Evolutionary conservation across 2,329 filamentous ascomycete species (phyloP).

Genomic region (Myriangium duriaei): DNA sequence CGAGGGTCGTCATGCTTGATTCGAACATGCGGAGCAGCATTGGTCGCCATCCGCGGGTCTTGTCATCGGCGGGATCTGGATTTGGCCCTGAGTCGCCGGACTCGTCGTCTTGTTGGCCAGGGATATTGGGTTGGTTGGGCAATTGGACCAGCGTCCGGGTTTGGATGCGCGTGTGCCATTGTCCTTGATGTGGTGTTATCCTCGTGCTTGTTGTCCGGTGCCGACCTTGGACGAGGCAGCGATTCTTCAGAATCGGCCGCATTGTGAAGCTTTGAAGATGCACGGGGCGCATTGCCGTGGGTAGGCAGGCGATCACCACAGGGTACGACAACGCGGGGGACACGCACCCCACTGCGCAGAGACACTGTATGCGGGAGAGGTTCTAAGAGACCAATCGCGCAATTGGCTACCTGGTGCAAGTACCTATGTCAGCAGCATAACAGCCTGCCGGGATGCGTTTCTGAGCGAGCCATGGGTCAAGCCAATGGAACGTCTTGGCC

Average conservation of each 20-base stretch:
- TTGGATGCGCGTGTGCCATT: neutral
- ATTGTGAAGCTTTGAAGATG: constrained; percentile 1
- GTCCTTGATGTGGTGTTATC: neutral
- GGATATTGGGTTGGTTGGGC: constrained; percentile 1
- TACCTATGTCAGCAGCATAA: too few species aligned
- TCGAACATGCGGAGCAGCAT: constrained; percentile 37
- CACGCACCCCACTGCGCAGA: too few species aligned
- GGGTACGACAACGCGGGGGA: too few species aligned
- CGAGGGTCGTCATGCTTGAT: constrained; percentile 29
- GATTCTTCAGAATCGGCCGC: constrained; percentile 8
- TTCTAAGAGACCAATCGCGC: too few species aligned
- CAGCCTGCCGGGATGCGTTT: too few species aligned
- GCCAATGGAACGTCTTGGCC: too few species aligned
- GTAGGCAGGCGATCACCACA: too few species aligned
- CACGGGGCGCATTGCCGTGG: too few species aligned
- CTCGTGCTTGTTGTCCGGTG: neutral
- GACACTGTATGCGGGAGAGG: too few species aligned
- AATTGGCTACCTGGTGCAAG: too few species aligned
- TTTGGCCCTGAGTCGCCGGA: too few species aligned
- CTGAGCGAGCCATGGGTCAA: too few species aligned
- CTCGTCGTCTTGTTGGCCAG: constrained; percentile 7
- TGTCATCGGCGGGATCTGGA: constrained; percentile 1
- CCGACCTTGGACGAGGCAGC: constrained; percentile 5
- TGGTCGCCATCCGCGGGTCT: constrained; percentile 1
- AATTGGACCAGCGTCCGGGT: constrained; percentile 5